Percentiles rank a stretch among this genome's conserved stretches.
phyloP scores from a whole-genome alignment of 805 yeast genomes.

The Starmerella vaccinii region DNA sequence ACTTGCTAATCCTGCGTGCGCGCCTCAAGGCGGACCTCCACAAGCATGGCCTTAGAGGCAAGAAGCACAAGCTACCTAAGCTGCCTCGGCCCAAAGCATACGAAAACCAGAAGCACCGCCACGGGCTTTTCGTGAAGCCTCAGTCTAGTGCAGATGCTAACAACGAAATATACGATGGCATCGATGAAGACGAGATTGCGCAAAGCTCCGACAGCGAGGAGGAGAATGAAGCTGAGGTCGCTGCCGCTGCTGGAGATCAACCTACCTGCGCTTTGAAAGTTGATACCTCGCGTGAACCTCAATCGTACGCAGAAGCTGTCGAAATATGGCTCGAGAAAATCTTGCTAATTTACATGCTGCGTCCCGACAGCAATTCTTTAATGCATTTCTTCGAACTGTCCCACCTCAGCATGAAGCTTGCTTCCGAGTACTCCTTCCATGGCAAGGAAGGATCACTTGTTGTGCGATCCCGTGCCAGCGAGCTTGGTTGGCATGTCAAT shows the following conservation, averaged over 20 bases:
- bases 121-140: not conserved
- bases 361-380: conserved; percentile 71
- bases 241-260: not conserved
- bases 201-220: conserved; percentile 5
- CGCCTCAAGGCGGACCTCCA: conserved; percentile 33
- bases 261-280: not conserved
- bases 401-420: conserved; percentile 70
- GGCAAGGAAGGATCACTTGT: conserved; percentile 86
- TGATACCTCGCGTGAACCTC: not conserved
- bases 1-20: conserved; percentile 60
- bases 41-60: conserved; percentile 13
- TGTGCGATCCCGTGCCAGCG: conserved; percentile 68
- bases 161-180: conserved; percentile 7
- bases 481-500: conserved; percentile 94
- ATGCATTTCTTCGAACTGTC: conserved; percentile 86
- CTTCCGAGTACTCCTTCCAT: conserved; percentile 67
- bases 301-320: conserved; percentile 31
- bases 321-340: conserved; percentile 60
- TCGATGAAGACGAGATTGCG: conserved; percentile 4
- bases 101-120: conserved; percentile 11
- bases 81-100: conserved; percentile 33
- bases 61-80: conserved; percentile 34
- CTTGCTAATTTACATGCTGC: conserved; percentile 48
- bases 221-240: not conserved
- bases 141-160: not conserved